Evolutionary conservation across 371 early-diverging fungal species (phyloP), one percentile per base, ranked within the genome.

Genomic region (Chytridiales sp.): DNA sequence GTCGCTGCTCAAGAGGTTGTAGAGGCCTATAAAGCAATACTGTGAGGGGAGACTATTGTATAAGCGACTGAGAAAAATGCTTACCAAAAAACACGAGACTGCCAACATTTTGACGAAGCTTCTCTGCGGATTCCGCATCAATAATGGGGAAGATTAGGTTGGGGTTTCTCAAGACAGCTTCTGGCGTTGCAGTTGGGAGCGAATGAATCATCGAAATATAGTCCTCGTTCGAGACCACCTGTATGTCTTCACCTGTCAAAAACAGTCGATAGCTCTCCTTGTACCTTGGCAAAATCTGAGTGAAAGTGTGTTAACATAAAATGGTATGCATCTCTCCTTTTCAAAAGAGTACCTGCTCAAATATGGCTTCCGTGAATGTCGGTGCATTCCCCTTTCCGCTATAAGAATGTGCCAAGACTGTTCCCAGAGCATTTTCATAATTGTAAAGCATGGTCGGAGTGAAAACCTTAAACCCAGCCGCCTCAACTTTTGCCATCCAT

Each of bases 351-450:
- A 67, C 67, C 54, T 67, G 67, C 15, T 56, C 50, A 36, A 67
- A 59, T 32, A 67, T 47, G 31, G 62, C 51, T 32, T 49, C 41
- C 44, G 62, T 26, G 39, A 62, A 67, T 3, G 50, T 57, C 1
- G 36, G 32, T 5, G 34, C 40, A 35, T 34, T 55, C 9, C 69
- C 68, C 34, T 56, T 54, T 0, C 60, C 55, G 38, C 61, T 62
- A 42, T 77, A 77, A 27, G 67, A 61, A 42, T 70, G 69, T 0
- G 73, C 75, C 36, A 77, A 58, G 1, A 69, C 78, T 0, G 75
- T 73, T 8, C 75, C 78, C 36, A 77, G 55, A 1, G 62, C 73
- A 58, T 74, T 69, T 48, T 77, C 78, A 42, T 68, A 75, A 17
- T 59, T 59, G 56, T 68, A 70, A 29, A 75, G 56, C 24, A 77